These are phyloP conservation scores for Graphilbum fragrans DNA, from an alignment of 2,329 filamentous ascomycete genomes.

Conservation along the genomic window DNA sequence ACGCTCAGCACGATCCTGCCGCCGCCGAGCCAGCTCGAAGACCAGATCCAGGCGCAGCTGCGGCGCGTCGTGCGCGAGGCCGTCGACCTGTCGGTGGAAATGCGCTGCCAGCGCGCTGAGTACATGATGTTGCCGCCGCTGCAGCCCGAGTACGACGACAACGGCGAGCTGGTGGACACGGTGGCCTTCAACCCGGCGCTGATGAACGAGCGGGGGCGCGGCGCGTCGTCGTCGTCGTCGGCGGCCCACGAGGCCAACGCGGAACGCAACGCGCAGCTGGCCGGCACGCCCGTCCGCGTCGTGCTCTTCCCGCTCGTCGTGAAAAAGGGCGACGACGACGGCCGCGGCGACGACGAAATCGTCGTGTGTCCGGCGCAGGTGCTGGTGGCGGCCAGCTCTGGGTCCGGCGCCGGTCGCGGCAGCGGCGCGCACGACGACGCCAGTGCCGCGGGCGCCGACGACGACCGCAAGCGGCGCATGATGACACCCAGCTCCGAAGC, in stretches of 20 bases:
- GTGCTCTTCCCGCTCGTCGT: conserved; percentile 95
- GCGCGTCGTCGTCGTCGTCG: neutral
- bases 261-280: conserved; percentile 30
- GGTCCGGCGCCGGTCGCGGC: conserved; percentile 25
- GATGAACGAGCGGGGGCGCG: conserved; percentile 78
- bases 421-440: conserved; percentile 1
- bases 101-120: conserved; percentile 92
- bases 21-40: conserved; percentile 68
- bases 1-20: conserved; percentile 77
- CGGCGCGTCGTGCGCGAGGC: conserved; percentile 80
- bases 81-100: conserved; percentile 84
- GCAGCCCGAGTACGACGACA: conserved; percentile 87
- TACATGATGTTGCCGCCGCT: conserved; percentile 97
- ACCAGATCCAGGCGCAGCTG: conserved; percentile 71
- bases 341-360: conserved; percentile 83
- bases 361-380: conserved; percentile 95
- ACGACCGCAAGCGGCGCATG: conserved; percentile 15
- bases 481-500: conserved; percentile 39
- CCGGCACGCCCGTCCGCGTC: conserved; percentile 69
- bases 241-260: neutral
- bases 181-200: conserved; percentile 85
- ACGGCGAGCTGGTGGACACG: conserved; percentile 78
- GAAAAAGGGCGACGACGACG: conserved; percentile 84
- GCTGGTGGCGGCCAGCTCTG: conserved; percentile 54
- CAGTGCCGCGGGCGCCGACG: neutral